These are phyloP conservation scores for Leucaena leucocephala DNA, from an alignment of 306 rosid species.

Conservation along the genomic window DNA sequence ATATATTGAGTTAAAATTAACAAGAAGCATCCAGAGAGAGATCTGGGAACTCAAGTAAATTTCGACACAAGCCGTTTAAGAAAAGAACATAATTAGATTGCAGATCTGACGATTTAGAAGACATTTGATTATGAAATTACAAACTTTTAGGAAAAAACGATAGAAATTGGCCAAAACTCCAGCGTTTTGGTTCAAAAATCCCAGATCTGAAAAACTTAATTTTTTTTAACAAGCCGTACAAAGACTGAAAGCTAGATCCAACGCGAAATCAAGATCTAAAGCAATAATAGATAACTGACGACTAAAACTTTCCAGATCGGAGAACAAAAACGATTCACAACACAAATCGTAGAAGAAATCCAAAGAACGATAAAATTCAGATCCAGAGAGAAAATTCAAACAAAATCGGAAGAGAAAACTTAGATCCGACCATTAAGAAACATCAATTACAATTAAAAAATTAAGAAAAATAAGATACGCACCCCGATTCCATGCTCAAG, in stretches of 20 bases:
- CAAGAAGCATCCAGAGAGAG: no score
- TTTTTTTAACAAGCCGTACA: no score
- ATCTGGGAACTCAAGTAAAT: neutral
- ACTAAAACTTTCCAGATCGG: neutral
- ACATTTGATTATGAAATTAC: neutral
- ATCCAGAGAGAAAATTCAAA: neutral
- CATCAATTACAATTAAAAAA: neutral
- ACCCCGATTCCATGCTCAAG: slow-evolving; percentile 95
- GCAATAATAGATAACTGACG: neutral
- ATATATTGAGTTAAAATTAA: neutral
- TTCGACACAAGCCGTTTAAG: neutral
- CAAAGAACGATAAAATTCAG: neutral
- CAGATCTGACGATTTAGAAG: neutral
- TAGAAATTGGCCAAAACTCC: neutral
- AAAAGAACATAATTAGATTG: neutral
- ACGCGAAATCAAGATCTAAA: neutral
- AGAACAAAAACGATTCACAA: neutral
- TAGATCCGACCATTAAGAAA: neutral
- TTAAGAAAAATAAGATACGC: neutral
- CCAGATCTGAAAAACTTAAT: neutral
- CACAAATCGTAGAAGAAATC: neutral
- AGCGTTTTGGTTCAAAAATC: neutral
- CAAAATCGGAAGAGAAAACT: no score
- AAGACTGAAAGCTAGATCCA: neutral
- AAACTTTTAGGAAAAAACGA: neutral